Conservation (phyloP, 345 rosid species). For the Populus tremula region DNA sequence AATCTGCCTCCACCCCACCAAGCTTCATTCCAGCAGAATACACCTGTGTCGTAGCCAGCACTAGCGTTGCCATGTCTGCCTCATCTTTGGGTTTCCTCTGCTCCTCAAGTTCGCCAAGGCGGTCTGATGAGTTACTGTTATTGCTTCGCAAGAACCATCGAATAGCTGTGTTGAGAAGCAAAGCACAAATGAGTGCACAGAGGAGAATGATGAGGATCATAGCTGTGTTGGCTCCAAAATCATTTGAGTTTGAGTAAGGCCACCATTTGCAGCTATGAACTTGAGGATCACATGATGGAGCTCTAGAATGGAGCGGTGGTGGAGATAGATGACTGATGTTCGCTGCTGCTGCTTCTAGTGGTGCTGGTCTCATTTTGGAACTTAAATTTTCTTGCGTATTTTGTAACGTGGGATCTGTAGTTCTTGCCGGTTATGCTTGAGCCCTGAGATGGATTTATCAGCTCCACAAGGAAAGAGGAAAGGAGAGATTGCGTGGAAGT, state of each 20-base stretch:
- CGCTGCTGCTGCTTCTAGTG: not conserved
- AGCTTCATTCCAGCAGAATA: constrained; percentile 49
- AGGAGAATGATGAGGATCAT: constrained; percentile 48
- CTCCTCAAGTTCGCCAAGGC: constrained; percentile 12
- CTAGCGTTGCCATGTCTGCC: constrained; percentile 12
- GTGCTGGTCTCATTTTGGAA: constrained; percentile 12
- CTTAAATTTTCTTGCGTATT: not conserved
- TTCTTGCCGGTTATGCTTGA: not conserved
- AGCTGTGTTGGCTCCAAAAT: constrained; percentile 49
- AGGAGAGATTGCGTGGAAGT: constrained; percentile 12
- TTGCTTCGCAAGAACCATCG: constrained; percentile 52
- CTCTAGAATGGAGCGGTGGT: not conserved
- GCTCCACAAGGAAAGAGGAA: constrained; percentile 1
- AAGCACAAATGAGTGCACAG: constrained; percentile 57
- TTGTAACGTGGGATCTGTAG: too few relatives aligned
- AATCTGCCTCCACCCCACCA: constrained; percentile 36
- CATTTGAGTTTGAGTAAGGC: constrained; percentile 41
- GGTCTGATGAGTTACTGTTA: not conserved
- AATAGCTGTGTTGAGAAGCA: constrained; percentile 57
- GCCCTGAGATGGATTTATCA: not conserved
- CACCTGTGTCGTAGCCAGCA: constrained; percentile 34
- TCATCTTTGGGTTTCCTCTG: constrained; percentile 35
- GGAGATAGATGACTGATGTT: constrained; percentile 19
- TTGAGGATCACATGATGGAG: constrained; percentile 32
- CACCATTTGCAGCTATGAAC: constrained; percentile 40